Evolutionary conservation across 1,284 basidiomycete genomes (phyloP).

Genomic region (Veloporphyrellus conicus): DNA sequence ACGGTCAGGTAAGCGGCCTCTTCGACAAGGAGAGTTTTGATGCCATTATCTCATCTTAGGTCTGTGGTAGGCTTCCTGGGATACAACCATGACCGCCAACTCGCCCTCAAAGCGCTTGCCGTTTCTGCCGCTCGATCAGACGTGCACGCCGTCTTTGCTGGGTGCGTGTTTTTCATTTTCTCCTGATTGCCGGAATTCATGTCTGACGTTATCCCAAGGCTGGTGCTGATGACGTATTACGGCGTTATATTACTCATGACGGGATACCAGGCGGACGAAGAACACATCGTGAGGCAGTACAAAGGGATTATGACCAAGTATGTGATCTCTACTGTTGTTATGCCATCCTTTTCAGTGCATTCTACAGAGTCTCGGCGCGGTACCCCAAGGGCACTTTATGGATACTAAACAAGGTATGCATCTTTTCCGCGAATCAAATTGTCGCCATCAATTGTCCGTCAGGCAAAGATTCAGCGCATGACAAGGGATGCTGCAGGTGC

Average conservation of each 20-base stretch:
- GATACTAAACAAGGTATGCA: constrained; percentile 63
- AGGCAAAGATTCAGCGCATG: constrained; percentile 77
- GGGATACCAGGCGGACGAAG: constrained; percentile 71
- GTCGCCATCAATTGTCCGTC: background rate
- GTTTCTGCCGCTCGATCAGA: constrained; percentile 63
- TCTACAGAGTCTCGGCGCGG: constrained; percentile 44
- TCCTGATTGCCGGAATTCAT: background rate
- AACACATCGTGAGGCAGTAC: constrained; percentile 59
- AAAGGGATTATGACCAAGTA: constrained; percentile 58
- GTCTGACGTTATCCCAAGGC: constrained; percentile 34
- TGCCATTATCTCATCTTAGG: constrained; percentile 34
- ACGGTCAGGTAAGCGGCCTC: constrained; percentile 52
- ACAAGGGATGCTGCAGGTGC: constrained; percentile 57
- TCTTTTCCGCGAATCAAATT: background rate
- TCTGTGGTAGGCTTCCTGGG: constrained; percentile 68
- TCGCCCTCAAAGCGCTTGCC: constrained; percentile 63
- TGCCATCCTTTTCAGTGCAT: background rate
- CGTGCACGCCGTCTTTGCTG: constrained; percentile 70
- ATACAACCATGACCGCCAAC: constrained; percentile 63
- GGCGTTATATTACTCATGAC: constrained; percentile 64
- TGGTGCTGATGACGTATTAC: constrained; percentile 76
- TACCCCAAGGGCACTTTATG: constrained; percentile 70
- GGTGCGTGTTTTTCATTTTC: constrained; percentile 39
- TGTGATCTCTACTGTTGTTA: constrained; percentile 13
- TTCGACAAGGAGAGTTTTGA: background rate